Base-by-base conservation (phyloP, 768 basidiomycete genomes). In the Suillus hirtellus region DNA sequence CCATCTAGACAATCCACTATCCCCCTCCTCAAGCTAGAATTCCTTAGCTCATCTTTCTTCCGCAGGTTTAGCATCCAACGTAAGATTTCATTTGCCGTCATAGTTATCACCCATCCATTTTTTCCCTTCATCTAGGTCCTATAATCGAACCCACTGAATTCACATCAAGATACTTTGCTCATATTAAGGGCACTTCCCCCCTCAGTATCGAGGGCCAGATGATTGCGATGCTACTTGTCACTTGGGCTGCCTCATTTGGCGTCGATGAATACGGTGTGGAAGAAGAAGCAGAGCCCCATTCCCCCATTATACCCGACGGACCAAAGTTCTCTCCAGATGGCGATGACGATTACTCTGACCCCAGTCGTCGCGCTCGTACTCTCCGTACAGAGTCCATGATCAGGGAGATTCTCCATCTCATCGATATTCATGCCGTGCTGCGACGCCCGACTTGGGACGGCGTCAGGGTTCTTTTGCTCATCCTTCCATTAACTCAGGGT, bases 191-290 rank as follows among this genome's bases (percentile, higher is more conserved):
- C 0, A 77, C 81, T 4, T 81, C 84, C 19, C 75, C 83, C 17
- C 83, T 96, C 12, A 83, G 85, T n/a, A 80, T 84, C 55, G 88
- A 92, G 67, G 94, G 89, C 14, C 84, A 85, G 47, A 83, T 96
- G 62, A 81, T 97, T 46, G 82, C 88, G 21, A 89, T 92, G 82
- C 76, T 92, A 37, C 81, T 96, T 24, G 92, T 92, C 50, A 86
- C 90, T 24, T 97, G 94, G 94, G 95, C 93, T 0, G 85, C 88
- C 4, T 93, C 92, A 44, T 95, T 93, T 73, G 96, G 95, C 46
- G 78, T 96, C 53, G 86, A 96, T 72, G 92, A 94, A 68, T 82
- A 80, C 49, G 95, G 94, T 43, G 70, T 82, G 17, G 86, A 89
- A 49, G 78, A 79, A 46, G 71, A 71, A 9, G 3, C 49, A 4